phyloP scores from a whole-genome alignment of 495 filamentous ascomycete species.

The Tuber indicum region DNA sequence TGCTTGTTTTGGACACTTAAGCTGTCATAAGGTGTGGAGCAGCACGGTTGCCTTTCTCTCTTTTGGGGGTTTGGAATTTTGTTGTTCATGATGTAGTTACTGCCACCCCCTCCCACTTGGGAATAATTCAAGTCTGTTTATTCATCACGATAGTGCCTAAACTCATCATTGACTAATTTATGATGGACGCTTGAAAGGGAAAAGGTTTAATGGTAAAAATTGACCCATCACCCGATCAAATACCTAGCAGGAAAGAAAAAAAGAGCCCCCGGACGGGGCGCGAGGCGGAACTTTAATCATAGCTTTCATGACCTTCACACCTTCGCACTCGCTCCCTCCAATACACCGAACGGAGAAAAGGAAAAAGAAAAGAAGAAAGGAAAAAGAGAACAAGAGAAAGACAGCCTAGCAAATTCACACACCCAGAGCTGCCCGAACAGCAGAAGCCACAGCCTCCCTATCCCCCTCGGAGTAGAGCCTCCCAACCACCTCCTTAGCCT shows the following conservation, averaged over 20 bases:
- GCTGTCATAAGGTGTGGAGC: too few species aligned
- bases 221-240: background rate
- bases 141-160: too few species aligned
- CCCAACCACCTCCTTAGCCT: background rate
- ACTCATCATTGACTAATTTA: too few species aligned
- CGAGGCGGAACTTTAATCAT: background rate
- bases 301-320: background rate
- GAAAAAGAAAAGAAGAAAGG: background rate
- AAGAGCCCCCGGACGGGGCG: background rate
- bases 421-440: background rate
- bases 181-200: too few species aligned
- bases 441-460: background rate
- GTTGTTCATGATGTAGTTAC: too few species aligned
- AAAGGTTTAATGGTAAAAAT: too few species aligned
- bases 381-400: background rate
- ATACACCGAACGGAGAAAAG: background rate
- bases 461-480: background rate
- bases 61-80: too few species aligned
- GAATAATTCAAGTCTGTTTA: too few species aligned
- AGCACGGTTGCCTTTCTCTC: too few species aligned
- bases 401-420: background rate
- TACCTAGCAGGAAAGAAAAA: background rate
- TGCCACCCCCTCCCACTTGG: too few species aligned
- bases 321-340: background rate
- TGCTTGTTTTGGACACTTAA: too few species aligned